Conservation (phyloP, 2,329 filamentous ascomycete genomes). For the Trichoderma hamatum region DNA sequence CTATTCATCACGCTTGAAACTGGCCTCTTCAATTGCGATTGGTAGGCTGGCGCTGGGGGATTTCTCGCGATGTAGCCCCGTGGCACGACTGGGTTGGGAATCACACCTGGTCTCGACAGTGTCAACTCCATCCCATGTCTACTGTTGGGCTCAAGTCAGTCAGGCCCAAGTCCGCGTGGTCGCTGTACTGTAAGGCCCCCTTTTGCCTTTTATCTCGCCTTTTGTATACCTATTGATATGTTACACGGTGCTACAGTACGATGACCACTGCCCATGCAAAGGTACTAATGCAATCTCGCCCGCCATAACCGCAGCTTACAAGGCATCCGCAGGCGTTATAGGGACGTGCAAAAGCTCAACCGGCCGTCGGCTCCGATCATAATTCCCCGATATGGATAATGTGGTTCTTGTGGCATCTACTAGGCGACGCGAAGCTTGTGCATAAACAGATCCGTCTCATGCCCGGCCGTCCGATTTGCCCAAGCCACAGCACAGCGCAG, state of each 20-base stretch:
- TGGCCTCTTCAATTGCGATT: not conserved
- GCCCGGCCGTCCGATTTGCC: conserved; percentile 16
- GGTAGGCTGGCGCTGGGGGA: not conserved
- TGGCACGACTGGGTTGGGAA: not conserved
- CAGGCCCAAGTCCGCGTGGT: not conserved
- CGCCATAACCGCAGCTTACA: not conserved
- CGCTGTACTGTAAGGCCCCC: not conserved
- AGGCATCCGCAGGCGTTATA: not conserved
- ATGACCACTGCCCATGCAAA: no score
- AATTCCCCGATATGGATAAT: conserved; percentile 17
- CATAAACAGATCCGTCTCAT: conserved; percentile 20
- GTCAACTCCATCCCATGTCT: not conserved
- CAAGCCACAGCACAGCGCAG: not conserved
- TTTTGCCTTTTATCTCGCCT: not conserved
- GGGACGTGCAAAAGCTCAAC: not conserved
- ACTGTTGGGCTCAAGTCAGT: not conserved
- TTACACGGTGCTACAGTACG: not conserved
- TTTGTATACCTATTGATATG: not conserved
- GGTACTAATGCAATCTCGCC: not conserved
- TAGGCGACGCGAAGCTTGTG: conserved; percentile 4
- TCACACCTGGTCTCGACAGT: not conserved
- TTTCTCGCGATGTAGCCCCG: not conserved
- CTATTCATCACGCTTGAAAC: not conserved
- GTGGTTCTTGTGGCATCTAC: conserved; percentile 4
- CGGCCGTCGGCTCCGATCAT: conserved; percentile 14